Percentiles rank a stretch among this genome's conserved stretches.
These are phyloP conservation scores for Acacia acuminata DNA, from an alignment of 306 rosid genomes.

Conservation along the genomic window DNA sequence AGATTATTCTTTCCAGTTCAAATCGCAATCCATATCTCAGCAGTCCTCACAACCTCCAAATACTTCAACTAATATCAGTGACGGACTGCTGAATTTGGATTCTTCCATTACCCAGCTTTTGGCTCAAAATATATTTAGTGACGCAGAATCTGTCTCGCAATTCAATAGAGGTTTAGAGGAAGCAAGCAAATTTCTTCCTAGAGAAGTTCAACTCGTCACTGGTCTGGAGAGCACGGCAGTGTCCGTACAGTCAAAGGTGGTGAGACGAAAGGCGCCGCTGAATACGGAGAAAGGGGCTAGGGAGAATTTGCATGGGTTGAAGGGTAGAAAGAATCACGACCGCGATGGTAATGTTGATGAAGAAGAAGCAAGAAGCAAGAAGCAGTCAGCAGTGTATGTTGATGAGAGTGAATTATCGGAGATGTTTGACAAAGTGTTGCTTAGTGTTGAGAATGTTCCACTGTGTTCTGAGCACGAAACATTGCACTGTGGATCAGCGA, in stretches of 20 bases:
- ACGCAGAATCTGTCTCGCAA: slow-evolving; percentile 64
- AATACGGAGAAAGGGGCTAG: slow-evolving; percentile 36
- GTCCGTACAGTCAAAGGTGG: slow-evolving; percentile 31
- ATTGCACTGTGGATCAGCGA: slow-evolving; percentile 11
- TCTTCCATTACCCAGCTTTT: slow-evolving; percentile 49
- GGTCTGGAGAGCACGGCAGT: slow-evolving; percentile 38
- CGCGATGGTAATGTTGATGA: slow-evolving; percentile 41
- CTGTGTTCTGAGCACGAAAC: slow-evolving; percentile 36
- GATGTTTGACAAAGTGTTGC: slow-evolving; percentile 56
- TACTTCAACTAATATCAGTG: slow-evolving; percentile 33
- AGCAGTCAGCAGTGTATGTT: slow-evolving; percentile 46
- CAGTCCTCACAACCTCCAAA: slow-evolving; percentile 29
- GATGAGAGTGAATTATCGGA: slow-evolving; percentile 58
- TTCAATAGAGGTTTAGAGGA: slow-evolving; percentile 83
- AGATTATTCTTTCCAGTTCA: slow-evolving; percentile 30
- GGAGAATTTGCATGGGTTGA: slow-evolving; percentile 40
- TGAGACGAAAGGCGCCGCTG: slow-evolving; percentile 10
- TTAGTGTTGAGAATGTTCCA: slow-evolving; percentile 45
- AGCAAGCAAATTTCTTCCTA: slow-evolving; percentile 89
- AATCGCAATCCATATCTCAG: slow-evolving; percentile 24
- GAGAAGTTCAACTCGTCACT: slow-evolving; percentile 40
- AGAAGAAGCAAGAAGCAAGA: slow-evolving; percentile 55
- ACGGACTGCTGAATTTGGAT: slow-evolving; percentile 42
- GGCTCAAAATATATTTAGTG: slow-evolving; percentile 67
- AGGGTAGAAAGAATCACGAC: slow-evolving; percentile 53